phyloP scores from a whole-genome alignment of 169 alveolate genomes.

The Perkinsus olseni region DNA sequence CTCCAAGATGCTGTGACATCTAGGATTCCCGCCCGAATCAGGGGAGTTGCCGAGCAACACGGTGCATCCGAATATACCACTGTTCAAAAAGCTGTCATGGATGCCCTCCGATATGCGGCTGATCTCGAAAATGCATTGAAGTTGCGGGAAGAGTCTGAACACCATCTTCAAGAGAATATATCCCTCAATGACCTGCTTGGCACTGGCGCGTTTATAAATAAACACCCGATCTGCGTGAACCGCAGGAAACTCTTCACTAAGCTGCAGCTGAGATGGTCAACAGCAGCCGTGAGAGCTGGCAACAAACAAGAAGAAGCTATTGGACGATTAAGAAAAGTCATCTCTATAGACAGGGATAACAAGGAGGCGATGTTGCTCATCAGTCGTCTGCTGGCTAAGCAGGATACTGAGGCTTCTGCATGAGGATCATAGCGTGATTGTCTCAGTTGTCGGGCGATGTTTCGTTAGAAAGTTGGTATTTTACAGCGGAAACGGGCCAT shows the following conservation, averaged over 20 bases:
- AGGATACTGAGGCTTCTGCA: background rate
- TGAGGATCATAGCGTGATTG: background rate
- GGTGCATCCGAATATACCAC: background rate
- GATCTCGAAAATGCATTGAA: background rate
- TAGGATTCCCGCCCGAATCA: background rate
- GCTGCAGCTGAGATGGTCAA: background rate
- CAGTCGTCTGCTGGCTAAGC: background rate
- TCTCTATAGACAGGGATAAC: background rate
- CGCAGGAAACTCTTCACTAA: background rate
- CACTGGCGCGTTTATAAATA: background rate
- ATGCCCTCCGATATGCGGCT: background rate
- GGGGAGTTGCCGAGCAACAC: background rate
- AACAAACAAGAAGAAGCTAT: background rate
- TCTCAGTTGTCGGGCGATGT: no score
- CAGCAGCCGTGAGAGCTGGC: background rate
- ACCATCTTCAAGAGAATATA: background rate
- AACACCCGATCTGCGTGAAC: background rate
- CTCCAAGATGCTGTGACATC: background rate
- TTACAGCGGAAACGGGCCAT: no score
- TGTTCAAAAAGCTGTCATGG: background rate
- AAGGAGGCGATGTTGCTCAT: background rate
- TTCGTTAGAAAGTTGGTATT: no score
- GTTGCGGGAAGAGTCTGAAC: background rate
- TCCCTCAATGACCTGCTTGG: background rate
- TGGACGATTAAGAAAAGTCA: background rate